A percentile compares a stretch with the other conserved stretches of the same genome.
Evolutionary conservation across 192 early-diverging fungal species (phyloP).

Genomic region (Podila epicladia): DNA sequence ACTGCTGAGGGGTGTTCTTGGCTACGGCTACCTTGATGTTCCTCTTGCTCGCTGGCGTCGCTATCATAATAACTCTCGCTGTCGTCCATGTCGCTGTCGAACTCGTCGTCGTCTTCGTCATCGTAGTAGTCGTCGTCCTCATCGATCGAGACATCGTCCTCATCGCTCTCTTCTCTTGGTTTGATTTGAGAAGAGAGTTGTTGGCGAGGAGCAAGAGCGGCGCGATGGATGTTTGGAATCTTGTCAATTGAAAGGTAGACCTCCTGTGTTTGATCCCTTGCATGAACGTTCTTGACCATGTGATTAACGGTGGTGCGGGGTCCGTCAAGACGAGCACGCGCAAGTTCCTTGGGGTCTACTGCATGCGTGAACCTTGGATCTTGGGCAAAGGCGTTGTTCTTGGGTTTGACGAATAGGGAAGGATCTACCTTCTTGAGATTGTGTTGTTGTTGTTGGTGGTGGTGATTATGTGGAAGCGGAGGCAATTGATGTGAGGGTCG

Average conservation of each 20-base stretch:
- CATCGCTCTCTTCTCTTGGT: slow-evolving; percentile 1
- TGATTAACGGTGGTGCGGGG: too few species aligned
- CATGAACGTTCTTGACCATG: not conserved
- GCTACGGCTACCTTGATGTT: not conserved
- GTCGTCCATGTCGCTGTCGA: slow-evolving; percentile 13
- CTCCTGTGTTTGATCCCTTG: slow-evolving; percentile 1
- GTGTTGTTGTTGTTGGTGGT: slow-evolving; percentile 18
- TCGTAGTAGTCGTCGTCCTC: slow-evolving; percentile 4
- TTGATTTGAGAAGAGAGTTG: not conserved
- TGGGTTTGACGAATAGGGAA: not conserved
- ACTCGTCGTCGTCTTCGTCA: slow-evolving; percentile 14
- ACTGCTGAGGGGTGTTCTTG: not conserved
- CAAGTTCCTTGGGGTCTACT: too few species aligned
- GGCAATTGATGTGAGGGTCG: slow-evolving; percentile 3
- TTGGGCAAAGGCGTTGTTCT: not conserved
- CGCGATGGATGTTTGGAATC: not conserved
- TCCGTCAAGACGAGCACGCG: too few species aligned
- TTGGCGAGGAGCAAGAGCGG: not conserved
- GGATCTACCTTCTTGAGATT: not conserved
- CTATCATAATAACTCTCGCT: slow-evolving; percentile 15
- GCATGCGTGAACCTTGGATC: not conserved
- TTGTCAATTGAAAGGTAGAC: not conserved
- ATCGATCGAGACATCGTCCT: slow-evolving; percentile 8
- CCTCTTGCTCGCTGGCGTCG: slow-evolving; percentile 2
- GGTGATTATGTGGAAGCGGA: not conserved